Evolutionary conservation across 75 land plant genomes (phyloP), one percentile per base, ranked within the genome.

Genomic region (Selaginella moellendorffii): DNA sequence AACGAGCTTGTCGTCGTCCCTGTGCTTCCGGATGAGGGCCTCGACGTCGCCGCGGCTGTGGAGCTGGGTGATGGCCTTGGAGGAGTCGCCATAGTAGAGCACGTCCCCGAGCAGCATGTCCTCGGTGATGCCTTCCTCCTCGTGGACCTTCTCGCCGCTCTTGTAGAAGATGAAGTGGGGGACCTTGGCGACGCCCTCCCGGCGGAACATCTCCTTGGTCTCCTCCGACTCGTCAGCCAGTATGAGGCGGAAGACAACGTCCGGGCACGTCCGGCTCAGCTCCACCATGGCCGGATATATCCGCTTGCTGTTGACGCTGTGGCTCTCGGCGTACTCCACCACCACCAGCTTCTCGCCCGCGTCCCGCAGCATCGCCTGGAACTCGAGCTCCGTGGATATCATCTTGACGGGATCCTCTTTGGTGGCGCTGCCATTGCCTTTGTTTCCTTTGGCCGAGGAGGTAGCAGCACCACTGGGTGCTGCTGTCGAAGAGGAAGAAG

Each of bases 101-200:
- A 92, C 96, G 69, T 92, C 97, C 8, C 86, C n/a, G 17, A 69
- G 65, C 10, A 92, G 80, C 76, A 73, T 61, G 59, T 88, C 97
- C 0, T 85, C 86, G 5, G 80, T 86, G 2, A 92, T 85, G 1
- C 80, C 96, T 62, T 83, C 87, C 72, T 92, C 97, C 68, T 92
- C 90, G 59, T 92, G 97, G 19, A 91, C 63, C 71, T 78, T 79
- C 53, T 77, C 82, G 76, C 70, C 77, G 77, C 58, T 69, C 77
- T 88, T 92, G 81, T 92, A 88, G 75, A 92, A 92, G 65, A 74
- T 76, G 81, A 92, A 92, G 64, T 88, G 95, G 0, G 97, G 97
- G 17, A 85, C 96, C 66, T 70, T 64, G 14, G 23, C 27, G 18
- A 62, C 22, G 26, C 78, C 78, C 51, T 82, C 96, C 19, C 96